Evolutionary conservation across 2,329 filamentous ascomycete genomes (phyloP).

Genomic region (Thelonectria blattea): DNA sequence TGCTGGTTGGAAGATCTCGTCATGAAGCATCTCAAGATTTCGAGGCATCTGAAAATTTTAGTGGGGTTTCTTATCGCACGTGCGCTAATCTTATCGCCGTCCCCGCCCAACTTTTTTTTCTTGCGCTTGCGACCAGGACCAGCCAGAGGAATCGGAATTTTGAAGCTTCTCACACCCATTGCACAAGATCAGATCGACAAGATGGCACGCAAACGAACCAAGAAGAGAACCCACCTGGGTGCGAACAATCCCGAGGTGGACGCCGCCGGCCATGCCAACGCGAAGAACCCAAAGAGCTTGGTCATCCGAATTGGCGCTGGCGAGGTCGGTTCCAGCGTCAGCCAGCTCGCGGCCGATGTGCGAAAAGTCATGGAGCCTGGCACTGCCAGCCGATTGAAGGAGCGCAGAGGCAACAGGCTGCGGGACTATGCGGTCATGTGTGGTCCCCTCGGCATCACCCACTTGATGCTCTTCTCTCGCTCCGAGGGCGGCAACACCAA

Average conservation of each 20-base stretch:
- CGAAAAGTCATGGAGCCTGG: conserved; percentile 94
- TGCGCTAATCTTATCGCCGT: conserved; percentile 44
- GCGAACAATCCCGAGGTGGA: conserved; percentile 65
- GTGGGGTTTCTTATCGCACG: conserved; percentile 43
- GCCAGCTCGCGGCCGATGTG: conserved; percentile 89
- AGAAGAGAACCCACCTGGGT: conserved; percentile 86
- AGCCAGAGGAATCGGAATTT: conserved; percentile 18
- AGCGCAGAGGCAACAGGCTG: conserved; percentile 85
- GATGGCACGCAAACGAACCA: conserved; percentile 83
- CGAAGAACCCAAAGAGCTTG: conserved; percentile 89
- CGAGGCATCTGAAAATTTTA: conserved; percentile 39
- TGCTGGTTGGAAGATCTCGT: background rate
- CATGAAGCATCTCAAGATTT: no score
- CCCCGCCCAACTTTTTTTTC: conserved; percentile 44
- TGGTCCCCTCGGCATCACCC: conserved; percentile 89
- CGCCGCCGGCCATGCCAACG: conserved; percentile 65
- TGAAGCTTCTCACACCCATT: conserved; percentile 23
- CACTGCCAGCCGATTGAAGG: conserved; percentile 87
- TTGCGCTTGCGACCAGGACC: conserved; percentile 32
- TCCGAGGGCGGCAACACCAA: conserved; percentile 92
- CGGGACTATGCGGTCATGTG: conserved; percentile 96
- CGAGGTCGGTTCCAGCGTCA: conserved; percentile 89
- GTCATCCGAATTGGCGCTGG: conserved; percentile 96
- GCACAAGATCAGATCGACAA: conserved; percentile 30
- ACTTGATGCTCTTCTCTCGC: conserved; percentile 90